phyloP scores from a whole-genome alignment of 345 rosid species.

The Limnanthes douglasii region DNA sequence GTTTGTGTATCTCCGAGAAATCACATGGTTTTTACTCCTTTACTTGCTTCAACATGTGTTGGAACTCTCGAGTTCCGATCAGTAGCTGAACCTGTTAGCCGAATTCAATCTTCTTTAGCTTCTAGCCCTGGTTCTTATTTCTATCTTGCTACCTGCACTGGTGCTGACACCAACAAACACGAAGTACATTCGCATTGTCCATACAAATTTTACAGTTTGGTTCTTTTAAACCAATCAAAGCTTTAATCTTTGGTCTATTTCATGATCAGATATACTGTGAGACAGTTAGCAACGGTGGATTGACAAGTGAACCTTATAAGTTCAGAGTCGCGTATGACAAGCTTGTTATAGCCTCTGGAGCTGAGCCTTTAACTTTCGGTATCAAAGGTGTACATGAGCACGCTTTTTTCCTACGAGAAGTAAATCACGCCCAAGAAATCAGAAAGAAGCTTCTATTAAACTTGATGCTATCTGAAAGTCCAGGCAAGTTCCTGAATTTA shows the following conservation, averaged over 20 bases:
- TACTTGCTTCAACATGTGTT: slow-evolving; percentile 67
- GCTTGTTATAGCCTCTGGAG: slow-evolving; percentile 76
- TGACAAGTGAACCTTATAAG: slow-evolving; percentile 44
- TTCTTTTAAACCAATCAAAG: neutral
- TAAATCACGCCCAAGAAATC: slow-evolving; percentile 85
- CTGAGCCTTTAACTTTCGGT: slow-evolving; percentile 88
- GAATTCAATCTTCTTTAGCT: slow-evolving; percentile 69
- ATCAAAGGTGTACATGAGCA: slow-evolving; percentile 79
- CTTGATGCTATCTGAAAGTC: slow-evolving; percentile 87
- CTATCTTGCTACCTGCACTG: slow-evolving; percentile 65
- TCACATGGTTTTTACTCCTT: slow-evolving; percentile 78
- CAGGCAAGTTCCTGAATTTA: slow-evolving; percentile 44
- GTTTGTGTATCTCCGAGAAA: slow-evolving; percentile 75
- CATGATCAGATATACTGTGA: slow-evolving; percentile 58
- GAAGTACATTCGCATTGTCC: slow-evolving; percentile 22
- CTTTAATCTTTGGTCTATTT: neutral
- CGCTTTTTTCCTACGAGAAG: slow-evolving; percentile 86
- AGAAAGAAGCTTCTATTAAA: slow-evolving; percentile 85
- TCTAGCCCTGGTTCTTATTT: slow-evolving; percentile 66
- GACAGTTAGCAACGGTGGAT: slow-evolving; percentile 35
- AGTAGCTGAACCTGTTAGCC: slow-evolving; percentile 73
- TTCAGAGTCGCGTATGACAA: slow-evolving; percentile 90
- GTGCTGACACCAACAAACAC: slow-evolving; percentile 48
- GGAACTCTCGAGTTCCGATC: slow-evolving; percentile 88
- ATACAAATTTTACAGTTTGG: neutral